Base-by-base conservation (phyloP, 257 asterid species). In the Primulina huaijiensis region DNA sequence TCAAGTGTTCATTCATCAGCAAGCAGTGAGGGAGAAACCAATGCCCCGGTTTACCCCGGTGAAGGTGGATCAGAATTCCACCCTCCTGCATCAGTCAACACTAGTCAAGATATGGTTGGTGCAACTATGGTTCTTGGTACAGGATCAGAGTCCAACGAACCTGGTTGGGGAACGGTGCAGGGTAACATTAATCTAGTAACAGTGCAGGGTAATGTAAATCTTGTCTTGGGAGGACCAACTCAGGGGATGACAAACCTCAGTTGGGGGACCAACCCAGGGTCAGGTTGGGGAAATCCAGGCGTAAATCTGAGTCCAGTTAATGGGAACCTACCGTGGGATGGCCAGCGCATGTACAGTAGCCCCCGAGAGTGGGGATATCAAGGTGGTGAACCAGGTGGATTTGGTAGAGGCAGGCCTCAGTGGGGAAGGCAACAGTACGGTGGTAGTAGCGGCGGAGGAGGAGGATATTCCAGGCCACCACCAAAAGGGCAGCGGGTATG, bases 401-500 rank as follows among this genome's bases (percentile, higher is more conserved):
- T 72, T 31, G 83, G 89, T 66, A 77, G 88, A 83, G 90, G 90
- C 55, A 76, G 89, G 83, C 82, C 85, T 7, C 77, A 79, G 1
- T 85, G 96, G 96, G 81, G 90, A 64, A 77, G 95, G 79, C 96
- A 84, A 70, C 76, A 81, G 0, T 82, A 83, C 30, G 85, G 87
- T 8, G 86, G 91, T 7, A 82, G 69, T 23, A 53, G 55, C 17
- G 68, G 80, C 2, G 84, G 78, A 0, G 87, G 93, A 33, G 87
- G 93, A 33, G 95, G 96, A 29, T 85, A 90, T 74, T 71, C 91
- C 3, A 83, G 93, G 74, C 82, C 90, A 31, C 79, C 82, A 6
- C 90, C 89, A 0, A 90, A 82, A 78, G 92, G 90, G 72, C 94
- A 93, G 59, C 80, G 99, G 56, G 86, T 94, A 30, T 94, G 99